Evolutionary conservation across 2,329 filamentous ascomycete species (phyloP), one percentile per base, ranked within the genome.

Genomic region (Penicillium digitatum): DNA sequence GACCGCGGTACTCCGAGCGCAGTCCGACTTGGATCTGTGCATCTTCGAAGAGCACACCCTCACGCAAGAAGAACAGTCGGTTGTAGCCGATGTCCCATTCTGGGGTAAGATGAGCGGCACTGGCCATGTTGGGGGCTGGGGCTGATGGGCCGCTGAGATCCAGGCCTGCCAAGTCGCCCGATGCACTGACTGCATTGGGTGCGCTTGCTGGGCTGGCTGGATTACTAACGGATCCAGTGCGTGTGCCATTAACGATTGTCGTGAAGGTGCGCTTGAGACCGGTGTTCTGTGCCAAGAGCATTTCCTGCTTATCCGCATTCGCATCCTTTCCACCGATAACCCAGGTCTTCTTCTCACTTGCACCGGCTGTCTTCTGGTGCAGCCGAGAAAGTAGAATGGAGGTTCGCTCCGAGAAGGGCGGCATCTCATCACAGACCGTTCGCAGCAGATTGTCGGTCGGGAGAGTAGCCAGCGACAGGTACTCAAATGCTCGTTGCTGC

Each of bases 351-450:
- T 95, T 95, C 73, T 99, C 94, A 69, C 90, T 95, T 14, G 90
- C 94, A 57, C 88, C 89, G 45, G 88, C 89, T 67, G 95, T 91
- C 77, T 95, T 97, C 74, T 96, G 91, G 74, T 99, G 93, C 47
- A 99, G 81, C 55, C 94, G 84, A 37, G 93, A 96, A 11, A 99
- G 80, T 27, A 99, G 79, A 1, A 94, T 93, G 5, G 94, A 97
- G 55, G 95, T 87, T 57, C 95, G 82, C 72, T 99, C 92, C 0
- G 94, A 95, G 76, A 97, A 99, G 0, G 94, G 92, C 2, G 94
- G 94, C 95, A 99, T 99, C 72, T 99, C 94, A 65, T 99, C 94
- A 72, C 92, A 96, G 6, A 99, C 87, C 0, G 94, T 97, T 48
- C 94, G 85, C 12, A 99, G 80, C 7, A 99, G 82, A 62, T 97